Conservation (phyloP, 495 filamentous ascomycete species). For the Lasiosphaeria ovina region DNA sequence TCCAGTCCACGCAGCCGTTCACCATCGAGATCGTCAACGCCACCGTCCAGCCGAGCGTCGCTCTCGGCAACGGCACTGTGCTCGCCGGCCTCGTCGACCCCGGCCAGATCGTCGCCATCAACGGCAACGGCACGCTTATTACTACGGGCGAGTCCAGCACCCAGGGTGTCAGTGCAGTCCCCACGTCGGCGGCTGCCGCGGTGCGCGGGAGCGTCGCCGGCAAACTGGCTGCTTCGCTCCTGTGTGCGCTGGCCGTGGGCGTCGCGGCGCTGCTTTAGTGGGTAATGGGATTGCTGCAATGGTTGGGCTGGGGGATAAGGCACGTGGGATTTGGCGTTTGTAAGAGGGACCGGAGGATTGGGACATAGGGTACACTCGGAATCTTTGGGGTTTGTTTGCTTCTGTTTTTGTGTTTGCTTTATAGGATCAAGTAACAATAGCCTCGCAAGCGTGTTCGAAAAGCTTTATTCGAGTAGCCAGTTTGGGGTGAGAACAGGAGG, state of each 20-base stretch:
- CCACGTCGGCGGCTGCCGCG: background rate
- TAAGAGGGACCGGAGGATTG: background rate
- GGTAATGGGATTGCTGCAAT: background rate
- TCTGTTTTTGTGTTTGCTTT: no score
- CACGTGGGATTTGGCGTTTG: background rate
- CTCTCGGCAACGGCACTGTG: constrained; percentile 33
- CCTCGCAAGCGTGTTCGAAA: no score
- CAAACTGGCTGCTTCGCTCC: background rate
- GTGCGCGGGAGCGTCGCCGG: background rate
- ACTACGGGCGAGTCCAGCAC: background rate
- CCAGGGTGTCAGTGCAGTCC: background rate
- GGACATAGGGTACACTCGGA: no score
- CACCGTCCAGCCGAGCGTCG: constrained; percentile 13
- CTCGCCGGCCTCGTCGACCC: constrained; percentile 7
- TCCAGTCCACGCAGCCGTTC: constrained; percentile 32
- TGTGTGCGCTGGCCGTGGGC: background rate
- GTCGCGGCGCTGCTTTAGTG: background rate
- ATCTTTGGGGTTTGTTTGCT: no score
- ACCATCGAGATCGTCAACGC: constrained; percentile 18
- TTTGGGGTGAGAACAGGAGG: no score
- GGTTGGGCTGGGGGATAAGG: background rate
- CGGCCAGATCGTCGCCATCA: background rate
- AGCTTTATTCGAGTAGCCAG: no score
- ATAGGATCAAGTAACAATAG: no score
- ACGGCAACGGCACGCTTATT: background rate